phyloP scores from a whole-genome alignment of 2,329 filamentous ascomycete species.

The Trichothecium sympodiale region DNA sequence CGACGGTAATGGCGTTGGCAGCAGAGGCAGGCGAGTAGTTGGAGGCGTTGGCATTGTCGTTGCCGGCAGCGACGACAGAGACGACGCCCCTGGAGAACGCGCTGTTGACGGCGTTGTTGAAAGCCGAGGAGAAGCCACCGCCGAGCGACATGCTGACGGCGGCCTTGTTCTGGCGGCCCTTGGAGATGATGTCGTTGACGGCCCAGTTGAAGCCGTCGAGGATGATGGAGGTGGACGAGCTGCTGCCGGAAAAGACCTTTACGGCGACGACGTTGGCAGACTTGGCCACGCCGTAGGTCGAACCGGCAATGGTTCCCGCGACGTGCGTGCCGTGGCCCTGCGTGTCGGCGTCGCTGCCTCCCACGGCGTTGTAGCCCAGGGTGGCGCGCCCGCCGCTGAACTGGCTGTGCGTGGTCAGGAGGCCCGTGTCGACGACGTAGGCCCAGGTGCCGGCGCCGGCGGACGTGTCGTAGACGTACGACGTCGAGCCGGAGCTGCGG shows the following conservation, averaged over 20 bases:
- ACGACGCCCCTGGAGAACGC: slow-evolving; percentile 36
- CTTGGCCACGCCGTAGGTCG: slow-evolving; percentile 34
- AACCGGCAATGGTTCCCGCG: slow-evolving; percentile 32
- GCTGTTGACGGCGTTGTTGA: slow-evolving; percentile 37
- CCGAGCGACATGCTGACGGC: slow-evolving; percentile 46
- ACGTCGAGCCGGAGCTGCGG: slow-evolving; percentile 16
- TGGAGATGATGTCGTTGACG: slow-evolving; percentile 29
- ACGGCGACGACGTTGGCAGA: slow-evolving; percentile 28
- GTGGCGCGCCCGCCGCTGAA: slow-evolving; percentile 32
- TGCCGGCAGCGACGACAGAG: slow-evolving; percentile 44
- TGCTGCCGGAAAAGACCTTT: slow-evolving; percentile 26
- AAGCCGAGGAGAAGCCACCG: slow-evolving; percentile 30
- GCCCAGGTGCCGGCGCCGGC: slow-evolving; percentile 31
- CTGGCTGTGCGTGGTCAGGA: slow-evolving; percentile 32
- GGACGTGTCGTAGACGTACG: slow-evolving; percentile 29
- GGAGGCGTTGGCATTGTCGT: slow-evolving; percentile 25
- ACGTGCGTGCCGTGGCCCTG: slow-evolving; percentile 37
- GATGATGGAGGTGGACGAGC: slow-evolving; percentile 19
- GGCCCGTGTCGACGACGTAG: slow-evolving; percentile 46
- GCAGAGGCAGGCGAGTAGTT: slow-evolving; percentile 36
- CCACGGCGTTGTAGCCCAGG: slow-evolving; percentile 22
- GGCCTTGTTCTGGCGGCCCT: slow-evolving; percentile 24
- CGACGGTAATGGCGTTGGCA: slow-evolving; percentile 39
- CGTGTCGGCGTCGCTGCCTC: slow-evolving; percentile 17
- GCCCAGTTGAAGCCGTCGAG: slow-evolving; percentile 29